Base-by-base conservation (phyloP, 1,284 basidiomycete genomes). In the Pseudozyma sp. region DNA sequence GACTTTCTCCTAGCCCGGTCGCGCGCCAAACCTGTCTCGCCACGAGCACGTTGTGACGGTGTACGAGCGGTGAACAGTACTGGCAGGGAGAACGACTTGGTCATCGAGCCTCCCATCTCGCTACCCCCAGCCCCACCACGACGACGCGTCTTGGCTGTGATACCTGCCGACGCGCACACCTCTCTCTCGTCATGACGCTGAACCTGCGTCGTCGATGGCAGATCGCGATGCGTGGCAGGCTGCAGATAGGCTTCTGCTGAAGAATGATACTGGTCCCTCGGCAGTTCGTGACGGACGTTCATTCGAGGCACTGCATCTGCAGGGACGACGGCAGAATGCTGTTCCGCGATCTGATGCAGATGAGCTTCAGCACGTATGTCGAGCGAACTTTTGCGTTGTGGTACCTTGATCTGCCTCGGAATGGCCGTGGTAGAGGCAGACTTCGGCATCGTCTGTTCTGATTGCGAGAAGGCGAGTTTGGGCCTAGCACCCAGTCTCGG, bases 11-110 rank as follows among this genome's bases (percentile, higher is more conserved):
- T 49, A 2, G 34, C 10, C 13, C 7, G 7, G 4, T 9, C 29
- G 2, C 14, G 19, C 8, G 13, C 30, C 13, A 51, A 3, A 0
- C 60, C 60, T 1, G 6, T 56, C 30, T 64, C 56, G 5, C 56
- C 61, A 7, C 43, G 45, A 14, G 40, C 47, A 5, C 68, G 16
- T 40, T 71, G 68, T 4, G 42, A 35, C 7, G 54, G 34, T 1
- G 63, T 71, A 2, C 68, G 55, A 5, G 63, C 68, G 19, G 62
- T 61, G 17, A 58, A 71, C 47, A 71, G 45, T 13, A 49, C 46
- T 0, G 68, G 68, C 4, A 71, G 29, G 1, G 57, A 62, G 6
- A 54, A 3, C 4, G 46, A 51, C 16, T 54, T 45, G 4, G 47
- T n/a, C 46, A 54, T 60, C 24, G 4, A 24, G 4, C 24, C 24